Evolutionary conservation across 73 alveolate species (phyloP).

Genomic region (Symbiodinium pilosum): DNA sequence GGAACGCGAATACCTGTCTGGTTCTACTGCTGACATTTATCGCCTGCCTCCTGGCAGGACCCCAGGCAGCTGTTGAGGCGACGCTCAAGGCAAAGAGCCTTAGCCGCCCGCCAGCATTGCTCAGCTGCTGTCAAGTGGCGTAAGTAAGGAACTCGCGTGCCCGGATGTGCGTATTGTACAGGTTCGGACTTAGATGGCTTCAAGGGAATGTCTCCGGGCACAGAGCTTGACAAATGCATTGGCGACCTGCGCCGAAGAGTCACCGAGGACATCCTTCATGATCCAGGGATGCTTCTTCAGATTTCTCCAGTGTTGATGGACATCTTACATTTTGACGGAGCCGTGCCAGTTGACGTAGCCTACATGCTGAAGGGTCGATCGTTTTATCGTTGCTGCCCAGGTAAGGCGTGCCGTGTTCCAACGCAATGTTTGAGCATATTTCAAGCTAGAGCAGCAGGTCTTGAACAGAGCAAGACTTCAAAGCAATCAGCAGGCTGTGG

Average conservation of each 20-base stretch:
- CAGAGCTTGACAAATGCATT: constrained; percentile 84
- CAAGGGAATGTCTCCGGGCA: constrained; percentile 58
- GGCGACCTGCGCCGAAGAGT: constrained; percentile 71
- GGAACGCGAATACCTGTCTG: too few species aligned
- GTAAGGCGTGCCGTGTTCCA: neutral
- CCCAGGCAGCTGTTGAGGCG: constrained; percentile 94
- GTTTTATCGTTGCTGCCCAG: too few species aligned
- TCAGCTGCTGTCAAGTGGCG: neutral
- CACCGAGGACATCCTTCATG: constrained; percentile 51
- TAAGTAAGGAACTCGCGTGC: neutral
- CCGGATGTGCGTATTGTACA: neutral
- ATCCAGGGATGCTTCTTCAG: too few species aligned
- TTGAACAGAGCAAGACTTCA: too few species aligned
- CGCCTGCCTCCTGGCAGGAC: neutral
- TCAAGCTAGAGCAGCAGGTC: too few species aligned
- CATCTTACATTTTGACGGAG: too few species aligned
- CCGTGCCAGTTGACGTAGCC: too few species aligned
- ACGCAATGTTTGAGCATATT: too few species aligned
- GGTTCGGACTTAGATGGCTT: constrained; percentile 83
- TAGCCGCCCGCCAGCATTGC: constrained; percentile 16
- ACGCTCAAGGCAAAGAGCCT: constrained; percentile 89
- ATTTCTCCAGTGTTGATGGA: too few species aligned
- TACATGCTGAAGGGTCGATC: too few species aligned
- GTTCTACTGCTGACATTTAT: too few species aligned
- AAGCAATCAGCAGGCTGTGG: too few species aligned